A percentile compares a stretch with the other conserved stretches of the same genome.
Conservation (phyloP, 805 yeast genomes). For the Ogataea paraovalis region DNA sequence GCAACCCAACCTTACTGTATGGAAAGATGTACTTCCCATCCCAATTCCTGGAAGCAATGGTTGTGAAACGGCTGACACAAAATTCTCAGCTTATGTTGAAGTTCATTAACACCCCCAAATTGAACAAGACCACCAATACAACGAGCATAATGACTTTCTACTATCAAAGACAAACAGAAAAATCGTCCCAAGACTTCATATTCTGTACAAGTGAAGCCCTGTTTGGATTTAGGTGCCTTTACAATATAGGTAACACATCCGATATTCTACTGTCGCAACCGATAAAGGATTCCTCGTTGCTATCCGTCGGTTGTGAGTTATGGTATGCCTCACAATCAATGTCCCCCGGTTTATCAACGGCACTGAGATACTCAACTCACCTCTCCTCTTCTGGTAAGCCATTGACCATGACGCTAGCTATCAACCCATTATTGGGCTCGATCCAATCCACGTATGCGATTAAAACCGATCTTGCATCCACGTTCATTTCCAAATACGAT, state of each 20-base stretch:
- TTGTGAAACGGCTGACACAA: conserved; percentile 57
- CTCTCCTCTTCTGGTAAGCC: conserved; percentile 83
- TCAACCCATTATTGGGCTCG: conserved; percentile 89
- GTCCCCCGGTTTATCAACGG: conserved; percentile 87
- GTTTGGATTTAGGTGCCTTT: conserved; percentile 75
- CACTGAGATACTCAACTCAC: conserved; percentile 78
- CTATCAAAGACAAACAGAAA: conserved; percentile 63
- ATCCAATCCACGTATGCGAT: conserved; percentile 84
- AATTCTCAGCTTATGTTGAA: conserved; percentile 65
- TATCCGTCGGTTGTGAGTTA: conserved; percentile 76
- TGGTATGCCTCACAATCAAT: conserved; percentile 84
- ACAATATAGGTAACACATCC: conserved; percentile 50
- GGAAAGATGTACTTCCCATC: conserved; percentile 90
- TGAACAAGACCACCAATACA: conserved; percentile 24
- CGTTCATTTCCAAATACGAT: conserved; percentile 80
- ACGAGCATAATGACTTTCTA: conserved; percentile 58
- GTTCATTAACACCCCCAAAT: conserved; percentile 59
- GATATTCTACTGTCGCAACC: no score
- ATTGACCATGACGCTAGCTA: conserved; percentile 76
- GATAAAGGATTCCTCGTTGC: conserved; percentile 35
- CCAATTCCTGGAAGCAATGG: conserved; percentile 82
- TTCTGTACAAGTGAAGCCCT: conserved; percentile 82
- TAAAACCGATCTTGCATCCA: conserved; percentile 67
- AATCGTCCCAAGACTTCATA: conserved; percentile 65
- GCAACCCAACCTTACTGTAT: conserved; percentile 51